A percentile compares a stretch with the other conserved stretches of the same genome.
Evolutionary conservation across 1,284 basidiomycete genomes (phyloP).

Genomic region (Ganoderma resinaceum): DNA sequence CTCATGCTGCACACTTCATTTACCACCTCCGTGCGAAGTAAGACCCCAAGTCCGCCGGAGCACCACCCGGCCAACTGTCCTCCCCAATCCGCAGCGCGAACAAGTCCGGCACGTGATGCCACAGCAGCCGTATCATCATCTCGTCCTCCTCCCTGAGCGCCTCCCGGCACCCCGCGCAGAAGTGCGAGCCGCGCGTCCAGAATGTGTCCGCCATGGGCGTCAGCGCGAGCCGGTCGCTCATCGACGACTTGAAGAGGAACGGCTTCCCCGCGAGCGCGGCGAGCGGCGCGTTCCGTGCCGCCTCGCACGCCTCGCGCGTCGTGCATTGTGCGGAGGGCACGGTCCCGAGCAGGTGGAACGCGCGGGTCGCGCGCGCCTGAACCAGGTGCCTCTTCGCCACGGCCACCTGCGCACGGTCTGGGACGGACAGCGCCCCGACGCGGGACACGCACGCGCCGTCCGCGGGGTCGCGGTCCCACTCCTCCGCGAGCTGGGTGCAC

Average conservation of each 20-base stretch:
- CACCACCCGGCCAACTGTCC: neutral
- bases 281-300: neutral
- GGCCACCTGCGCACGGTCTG: neutral
- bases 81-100: neutral
- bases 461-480: neutral
- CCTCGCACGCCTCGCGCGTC: neutral
- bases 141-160: neutral
- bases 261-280: neutral
- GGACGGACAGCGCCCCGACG: neutral
- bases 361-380: neutral
- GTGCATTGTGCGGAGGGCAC: neutral
- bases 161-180: neutral
- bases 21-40: too few relatives aligned
- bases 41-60: too few relatives aligned
- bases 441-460: neutral
- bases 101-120: neutral
- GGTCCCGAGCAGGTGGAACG: neutral
- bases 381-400: neutral
- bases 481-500: slow-evolving; percentile 5
- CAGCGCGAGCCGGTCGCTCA: neutral
- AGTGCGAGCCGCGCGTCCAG: neutral
- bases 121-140: neutral
- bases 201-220: neutral
- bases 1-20: too few relatives aligned
- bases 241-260: neutral